These are phyloP conservation scores for Rhodotorula sp. DNA, from an alignment of 1,284 basidiomycete genomes.

Conservation along the genomic window DNA sequence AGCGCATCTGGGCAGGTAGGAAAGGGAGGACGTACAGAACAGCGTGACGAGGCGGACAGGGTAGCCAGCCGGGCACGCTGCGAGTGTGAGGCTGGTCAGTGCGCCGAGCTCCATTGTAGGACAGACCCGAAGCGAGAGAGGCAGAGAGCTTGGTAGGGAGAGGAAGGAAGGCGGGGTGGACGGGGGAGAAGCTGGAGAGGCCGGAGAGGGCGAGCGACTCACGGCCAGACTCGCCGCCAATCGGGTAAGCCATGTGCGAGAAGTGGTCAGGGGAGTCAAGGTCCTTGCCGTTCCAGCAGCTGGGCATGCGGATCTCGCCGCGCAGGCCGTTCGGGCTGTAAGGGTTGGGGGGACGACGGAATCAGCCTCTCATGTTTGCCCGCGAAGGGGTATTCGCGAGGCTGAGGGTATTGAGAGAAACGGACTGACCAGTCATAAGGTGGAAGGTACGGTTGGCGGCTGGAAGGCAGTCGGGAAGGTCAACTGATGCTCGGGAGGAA, in stretches of 20 bases:
- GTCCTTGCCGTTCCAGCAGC: constrained; percentile 58
- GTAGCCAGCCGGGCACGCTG: constrained; percentile 56
- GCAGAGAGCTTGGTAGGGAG: not conserved
- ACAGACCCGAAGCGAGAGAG: too few relatives aligned
- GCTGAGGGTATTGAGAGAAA: too few relatives aligned
- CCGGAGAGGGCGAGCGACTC: not conserved
- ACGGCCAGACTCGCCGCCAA: constrained; percentile 55
- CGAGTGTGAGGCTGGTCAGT: not conserved
- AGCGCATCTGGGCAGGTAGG: too few relatives aligned
- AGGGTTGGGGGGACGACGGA: too few relatives aligned
- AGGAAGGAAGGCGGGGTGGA: not conserved
- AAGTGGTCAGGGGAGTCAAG: constrained; percentile 49
- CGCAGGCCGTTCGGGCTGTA: constrained; percentile 32
- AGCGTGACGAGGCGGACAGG: constrained; percentile 57
- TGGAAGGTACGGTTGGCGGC: constrained; percentile 51
- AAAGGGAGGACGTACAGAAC: constrained; percentile 48
- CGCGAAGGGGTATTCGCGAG: too few relatives aligned
- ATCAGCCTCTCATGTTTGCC: too few relatives aligned
- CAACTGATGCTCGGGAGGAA: not conserved
- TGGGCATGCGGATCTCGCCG: constrained; percentile 52
- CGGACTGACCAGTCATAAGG: constrained; percentile 52
- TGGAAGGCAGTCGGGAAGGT: not conserved
- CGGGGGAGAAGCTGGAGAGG: too few relatives aligned
- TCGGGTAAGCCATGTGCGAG: constrained; percentile 52
- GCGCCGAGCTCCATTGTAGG: too few relatives aligned